Base-by-base conservation (phyloP, 2,329 filamentous ascomycete species). In the Ceratocystis alfenasii region DNA sequence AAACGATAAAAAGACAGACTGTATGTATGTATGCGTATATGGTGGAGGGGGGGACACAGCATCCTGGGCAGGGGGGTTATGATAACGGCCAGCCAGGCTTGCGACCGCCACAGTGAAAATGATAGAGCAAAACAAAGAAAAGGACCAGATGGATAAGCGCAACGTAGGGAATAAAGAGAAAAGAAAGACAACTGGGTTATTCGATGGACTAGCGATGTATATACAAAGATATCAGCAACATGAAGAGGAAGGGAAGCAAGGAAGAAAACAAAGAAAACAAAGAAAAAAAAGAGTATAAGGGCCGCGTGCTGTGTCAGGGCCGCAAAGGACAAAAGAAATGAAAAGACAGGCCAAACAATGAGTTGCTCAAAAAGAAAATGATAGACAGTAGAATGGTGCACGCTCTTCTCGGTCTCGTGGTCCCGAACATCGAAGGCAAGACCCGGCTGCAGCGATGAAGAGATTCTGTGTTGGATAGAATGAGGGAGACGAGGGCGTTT, bases 331-430 rank as follows among this genome's bases (percentile, higher is more conserved):
- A 53, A 25, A 12, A 25, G 48, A 53, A 25, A 25, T 25, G 5
- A 28, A 63, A 36, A 25, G 41, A 22, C 22, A 30, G 41, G 41
- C 30, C 30, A 44, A 57, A 45, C 55, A 44, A 28, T 46, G 30
- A 48, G 25, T 25, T 55, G 41, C 36, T 20, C 36, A 65, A 28
- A 45, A 66, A 45, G 50, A 59, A n/a, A 17, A 63, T 66, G 30
- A 55, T 30, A 33, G 25, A n/a, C 3, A 20, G 20, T 10, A 28
- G 10, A 41, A 41, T 41, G 36, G 36, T 12, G 36, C 36, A 53
- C 12, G 20, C 48, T 53, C 20, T 20, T 20, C 48, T 53, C 36
- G 36, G 36, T 41, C 36, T 53, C 48, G 48, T 25, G 15, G 48
- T 5, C 48, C 8, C 3, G 36, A 41, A 8, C 36, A 41, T 41